Evolutionary conservation across 257 asterid species (phyloP).

Genomic region (Buddleja alternifolia): DNA sequence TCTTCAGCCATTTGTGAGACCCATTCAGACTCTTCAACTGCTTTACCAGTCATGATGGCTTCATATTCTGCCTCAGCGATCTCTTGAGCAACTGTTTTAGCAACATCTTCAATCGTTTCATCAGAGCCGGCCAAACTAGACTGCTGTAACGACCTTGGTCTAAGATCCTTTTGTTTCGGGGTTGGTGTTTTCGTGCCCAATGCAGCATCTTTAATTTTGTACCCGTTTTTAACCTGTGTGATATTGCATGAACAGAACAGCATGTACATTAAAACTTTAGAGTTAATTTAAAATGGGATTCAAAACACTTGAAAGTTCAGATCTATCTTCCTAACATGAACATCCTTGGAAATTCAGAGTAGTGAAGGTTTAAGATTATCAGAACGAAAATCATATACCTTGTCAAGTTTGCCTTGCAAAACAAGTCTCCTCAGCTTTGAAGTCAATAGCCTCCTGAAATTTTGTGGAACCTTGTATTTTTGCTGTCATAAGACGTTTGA

Average conservation of each 20-base stretch:
- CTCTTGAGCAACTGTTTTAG: slow-evolving; percentile 37
- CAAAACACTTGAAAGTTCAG: not conserved
- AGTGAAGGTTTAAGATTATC: not conserved
- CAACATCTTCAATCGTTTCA: slow-evolving; percentile 37
- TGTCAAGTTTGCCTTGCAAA: slow-evolving; percentile 47
- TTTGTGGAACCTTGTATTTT: slow-evolving; percentile 37
- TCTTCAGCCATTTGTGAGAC: slow-evolving; percentile 42
- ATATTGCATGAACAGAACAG: not conserved
- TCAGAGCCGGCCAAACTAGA: slow-evolving; percentile 1
- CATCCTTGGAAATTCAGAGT: not conserved
- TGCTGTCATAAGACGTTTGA: slow-evolving; percentile 35
- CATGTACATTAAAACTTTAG: not conserved
- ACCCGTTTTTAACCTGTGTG: slow-evolving; percentile 40
- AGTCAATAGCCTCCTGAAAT: slow-evolving; percentile 42
- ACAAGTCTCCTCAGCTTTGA: slow-evolving; percentile 48
- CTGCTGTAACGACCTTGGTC: slow-evolving; percentile 28
- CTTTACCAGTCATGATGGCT: slow-evolving; percentile 39
- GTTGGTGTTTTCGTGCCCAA: slow-evolving; percentile 31
- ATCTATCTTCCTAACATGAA: not conserved
- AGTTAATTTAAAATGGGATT: not conserved
- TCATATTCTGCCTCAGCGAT: slow-evolving; percentile 51
- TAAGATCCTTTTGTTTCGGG: slow-evolving; percentile 30
- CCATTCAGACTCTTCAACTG: slow-evolving; percentile 43
- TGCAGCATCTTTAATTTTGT: slow-evolving; percentile 36
- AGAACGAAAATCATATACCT: slow-evolving; percentile 37